A percentile compares a stretch with the other conserved stretches of the same genome.
These are phyloP conservation scores for Beta macrorhiza DNA, from an alignment of 179 eudicot genomes.

Conservation along the genomic window DNA sequence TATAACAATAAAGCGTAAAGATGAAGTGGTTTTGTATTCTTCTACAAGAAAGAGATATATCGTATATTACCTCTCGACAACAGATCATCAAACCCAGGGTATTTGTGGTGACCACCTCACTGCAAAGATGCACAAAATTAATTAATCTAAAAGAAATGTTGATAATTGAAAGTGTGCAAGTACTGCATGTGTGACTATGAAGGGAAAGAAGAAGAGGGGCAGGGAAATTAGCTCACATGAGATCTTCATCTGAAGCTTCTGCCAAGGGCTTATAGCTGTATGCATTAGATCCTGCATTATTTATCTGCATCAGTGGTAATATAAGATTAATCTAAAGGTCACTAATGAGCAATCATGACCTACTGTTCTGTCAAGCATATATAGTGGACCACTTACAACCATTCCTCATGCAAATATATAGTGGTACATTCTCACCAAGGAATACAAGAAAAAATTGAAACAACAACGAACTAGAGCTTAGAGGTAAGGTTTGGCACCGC, in stretches of 20 bases:
- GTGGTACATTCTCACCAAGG: not conserved
- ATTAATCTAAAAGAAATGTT: not conserved
- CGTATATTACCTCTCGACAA: conserved; percentile 77
- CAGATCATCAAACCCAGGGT: conserved; percentile 98
- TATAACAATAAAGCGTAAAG: conserved; percentile 20
- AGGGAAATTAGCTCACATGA: conserved; percentile 51
- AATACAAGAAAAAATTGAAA: not conserved
- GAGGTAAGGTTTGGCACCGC: not conserved
- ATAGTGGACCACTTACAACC: not conserved
- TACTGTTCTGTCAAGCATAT: not conserved
- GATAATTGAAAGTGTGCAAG: conserved; percentile 11
- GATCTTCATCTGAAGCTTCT: conserved; percentile 97
- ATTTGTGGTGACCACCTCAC: conserved; percentile 95
- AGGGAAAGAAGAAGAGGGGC: not conserved
- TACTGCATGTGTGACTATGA: conserved; percentile 9
- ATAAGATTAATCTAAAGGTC: conserved; percentile 29
- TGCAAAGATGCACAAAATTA: conserved; percentile 35
- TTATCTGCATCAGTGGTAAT: conserved; percentile 72
- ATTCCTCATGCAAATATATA: not conserved
- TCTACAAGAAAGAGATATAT: not conserved
- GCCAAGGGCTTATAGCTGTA: conserved; percentile 87
- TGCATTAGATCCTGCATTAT: conserved; percentile 99
- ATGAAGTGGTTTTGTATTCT: not conserved
- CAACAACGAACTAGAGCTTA: too few species aligned
- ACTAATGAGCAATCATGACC: not conserved